A percentile compares a stretch with the other conserved stretches of the same genome.
Evolutionary conservation across 2,329 filamentous ascomycete genomes (phyloP).

Genomic region (Teratosphaeria viscida): DNA sequence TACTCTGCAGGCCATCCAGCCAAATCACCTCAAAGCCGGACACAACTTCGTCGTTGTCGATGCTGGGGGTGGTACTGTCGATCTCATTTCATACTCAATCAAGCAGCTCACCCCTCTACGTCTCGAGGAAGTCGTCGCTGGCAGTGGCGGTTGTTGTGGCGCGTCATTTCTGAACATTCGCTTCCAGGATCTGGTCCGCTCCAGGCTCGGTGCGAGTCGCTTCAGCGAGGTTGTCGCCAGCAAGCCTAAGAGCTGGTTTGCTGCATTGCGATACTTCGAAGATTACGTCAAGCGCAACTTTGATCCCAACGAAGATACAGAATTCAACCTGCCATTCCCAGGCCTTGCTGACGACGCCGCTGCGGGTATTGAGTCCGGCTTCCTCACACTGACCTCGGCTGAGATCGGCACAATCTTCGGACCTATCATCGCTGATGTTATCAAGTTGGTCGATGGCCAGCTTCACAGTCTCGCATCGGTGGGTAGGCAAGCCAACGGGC

Average conservation of each 20-base stretch:
- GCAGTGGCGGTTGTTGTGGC: conserved; percentile 64
- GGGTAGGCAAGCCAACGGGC: conserved; percentile 40
- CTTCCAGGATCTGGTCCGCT: conserved; percentile 64
- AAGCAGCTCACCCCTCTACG: conserved; percentile 58
- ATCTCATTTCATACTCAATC: conserved; percentile 71
- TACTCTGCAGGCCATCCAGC: conserved; percentile 65
- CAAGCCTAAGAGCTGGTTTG: conserved; percentile 62
- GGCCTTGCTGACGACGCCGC: conserved; percentile 64
- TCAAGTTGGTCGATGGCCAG: conserved; percentile 36
- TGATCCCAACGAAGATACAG: conserved; percentile 51
- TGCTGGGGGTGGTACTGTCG: conserved; percentile 48
- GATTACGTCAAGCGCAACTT: conserved; percentile 79
- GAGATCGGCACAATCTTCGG: conserved; percentile 51
- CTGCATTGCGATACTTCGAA: conserved; percentile 63
- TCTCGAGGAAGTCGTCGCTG: conserved; percentile 66
- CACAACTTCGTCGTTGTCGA: conserved; percentile 48
- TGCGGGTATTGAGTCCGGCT: conserved; percentile 61
- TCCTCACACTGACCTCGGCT: conserved; percentile 59
- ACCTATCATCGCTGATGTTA: conserved; percentile 57
- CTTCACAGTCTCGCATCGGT: conserved; percentile 26
- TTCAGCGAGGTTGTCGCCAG: conserved; percentile 66
- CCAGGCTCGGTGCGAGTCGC: conserved; percentile 49
- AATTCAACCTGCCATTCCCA: conserved; percentile 66
- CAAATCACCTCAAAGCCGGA: conserved; percentile 58
- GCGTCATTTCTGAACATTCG: conserved; percentile 67